A percentile compares a stretch with the other conserved stretches of the same genome.
Evolutionary conservation across 768 basidiomycete genomes (phyloP).

Genomic region (Tricholoma hemisulphureum): DNA sequence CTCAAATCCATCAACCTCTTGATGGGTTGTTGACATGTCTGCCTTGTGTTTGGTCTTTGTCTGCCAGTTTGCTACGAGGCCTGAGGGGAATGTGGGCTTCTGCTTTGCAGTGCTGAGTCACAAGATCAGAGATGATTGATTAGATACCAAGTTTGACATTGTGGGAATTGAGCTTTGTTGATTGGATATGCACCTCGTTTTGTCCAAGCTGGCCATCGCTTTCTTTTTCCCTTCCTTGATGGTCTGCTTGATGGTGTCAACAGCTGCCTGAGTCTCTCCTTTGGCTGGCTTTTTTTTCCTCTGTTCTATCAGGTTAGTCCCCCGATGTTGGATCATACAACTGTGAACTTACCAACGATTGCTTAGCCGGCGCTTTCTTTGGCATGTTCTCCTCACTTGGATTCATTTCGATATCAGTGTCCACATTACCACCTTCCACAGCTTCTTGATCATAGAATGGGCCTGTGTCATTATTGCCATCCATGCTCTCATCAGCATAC

Average conservation of each 20-base stretch:
- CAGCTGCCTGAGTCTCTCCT: neutral
- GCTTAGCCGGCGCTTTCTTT: no score
- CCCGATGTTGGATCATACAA: no score
- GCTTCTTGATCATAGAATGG: no score
- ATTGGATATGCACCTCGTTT: no score
- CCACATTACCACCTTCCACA: no score
- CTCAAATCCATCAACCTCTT: neutral
- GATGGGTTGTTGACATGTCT: neutral
- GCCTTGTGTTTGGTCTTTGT: neutral
- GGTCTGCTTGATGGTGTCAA: neutral
- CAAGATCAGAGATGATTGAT: neutral
- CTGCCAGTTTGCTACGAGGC: neutral
- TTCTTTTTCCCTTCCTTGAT: neutral
- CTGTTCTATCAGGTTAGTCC: no score
- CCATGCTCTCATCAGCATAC: slow-evolving; percentile 5
- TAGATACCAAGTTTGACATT: neutral
- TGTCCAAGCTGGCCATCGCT: neutral
- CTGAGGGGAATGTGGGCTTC: neutral
- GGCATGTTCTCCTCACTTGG: no score
- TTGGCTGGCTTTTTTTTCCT: neutral
- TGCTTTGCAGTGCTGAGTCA: neutral
- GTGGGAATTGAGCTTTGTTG: no score
- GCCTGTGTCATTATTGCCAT: slow-evolving; percentile 1
- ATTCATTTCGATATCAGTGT: no score
- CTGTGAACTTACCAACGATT: no score